A percentile compares a stretch with the other conserved stretches of the same genome.
Evolutionary conservation across 2,329 filamentous ascomycete species (phyloP).

Genomic region (Cladophialophora bantiana): DNA sequence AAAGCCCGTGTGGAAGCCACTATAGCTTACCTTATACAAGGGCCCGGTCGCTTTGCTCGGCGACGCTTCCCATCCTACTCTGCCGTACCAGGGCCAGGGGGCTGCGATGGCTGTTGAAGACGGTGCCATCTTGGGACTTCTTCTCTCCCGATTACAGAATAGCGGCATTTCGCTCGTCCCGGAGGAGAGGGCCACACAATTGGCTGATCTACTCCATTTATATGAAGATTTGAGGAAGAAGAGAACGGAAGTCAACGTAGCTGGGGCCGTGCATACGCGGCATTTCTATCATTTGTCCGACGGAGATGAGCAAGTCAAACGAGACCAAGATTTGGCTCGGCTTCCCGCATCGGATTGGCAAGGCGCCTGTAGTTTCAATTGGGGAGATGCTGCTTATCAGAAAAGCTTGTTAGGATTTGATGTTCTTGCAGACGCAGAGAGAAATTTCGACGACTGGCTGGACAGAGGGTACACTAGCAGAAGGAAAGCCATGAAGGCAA

Average conservation of each 20-base stretch:
- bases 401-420: slow-evolving; percentile 17
- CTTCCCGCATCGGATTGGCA: slow-evolving; percentile 1
- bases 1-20: too few relatives aligned
- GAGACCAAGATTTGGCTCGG: slow-evolving; percentile 46
- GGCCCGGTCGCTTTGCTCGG: slow-evolving; percentile 66
- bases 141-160: slow-evolving; percentile 48
- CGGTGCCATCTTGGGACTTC: slow-evolving; percentile 43
- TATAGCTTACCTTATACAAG: neutral
- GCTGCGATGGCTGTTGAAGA: slow-evolving; percentile 53
- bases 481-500: too few relatives aligned
- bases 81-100: slow-evolving; percentile 61
- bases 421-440: slow-evolving; percentile 10
- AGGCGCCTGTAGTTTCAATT: slow-evolving; percentile 5
- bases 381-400: slow-evolving; percentile 7
- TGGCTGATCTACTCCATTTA: slow-evolving; percentile 19
- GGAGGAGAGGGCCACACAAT: slow-evolving; percentile 10
- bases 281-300: slow-evolving; percentile 49
- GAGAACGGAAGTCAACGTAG: slow-evolving; percentile 34
- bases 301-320: slow-evolving; percentile 48
- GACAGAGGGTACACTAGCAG: neutral
- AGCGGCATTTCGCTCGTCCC: slow-evolving; percentile 6
- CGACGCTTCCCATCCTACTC: slow-evolving; percentile 72
- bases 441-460: slow-evolving; percentile 7
- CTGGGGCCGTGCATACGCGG: slow-evolving; percentile 33
- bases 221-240: slow-evolving; percentile 22